phyloP scores from a whole-genome alignment of 768 basidiomycete species.

The Gymnopilus junonius region DNA sequence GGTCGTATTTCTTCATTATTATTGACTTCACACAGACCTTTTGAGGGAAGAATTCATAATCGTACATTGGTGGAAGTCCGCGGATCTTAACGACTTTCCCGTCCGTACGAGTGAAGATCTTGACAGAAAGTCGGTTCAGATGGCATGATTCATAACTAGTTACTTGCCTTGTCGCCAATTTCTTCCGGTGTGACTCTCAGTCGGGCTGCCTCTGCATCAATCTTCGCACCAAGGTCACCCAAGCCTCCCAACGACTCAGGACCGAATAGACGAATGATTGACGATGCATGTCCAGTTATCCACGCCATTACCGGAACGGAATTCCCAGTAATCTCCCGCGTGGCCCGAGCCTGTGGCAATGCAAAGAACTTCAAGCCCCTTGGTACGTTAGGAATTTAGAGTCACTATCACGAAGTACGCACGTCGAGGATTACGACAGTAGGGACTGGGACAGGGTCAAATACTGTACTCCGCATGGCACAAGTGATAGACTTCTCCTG shows the following conservation, averaged over 20 bases:
- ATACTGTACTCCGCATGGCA: slow-evolving; percentile 4
- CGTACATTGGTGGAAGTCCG: slow-evolving; percentile 18
- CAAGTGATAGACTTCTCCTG: slow-evolving; percentile 5
- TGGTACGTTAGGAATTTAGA: neutral
- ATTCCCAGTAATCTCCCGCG: slow-evolving; percentile 8
- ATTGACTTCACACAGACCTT: neutral
- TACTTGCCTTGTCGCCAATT: slow-evolving; percentile 10
- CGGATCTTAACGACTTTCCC: slow-evolving; percentile 10
- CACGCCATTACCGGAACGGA: slow-evolving; percentile 10
- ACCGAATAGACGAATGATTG: slow-evolving; percentile 6
- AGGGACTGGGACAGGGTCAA: slow-evolving; percentile 13
- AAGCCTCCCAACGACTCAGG: slow-evolving; percentile 11
- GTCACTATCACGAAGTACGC: neutral
- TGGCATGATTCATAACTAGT: neutral
- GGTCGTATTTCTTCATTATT: neutral
- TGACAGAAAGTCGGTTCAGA: neutral
- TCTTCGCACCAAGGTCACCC: slow-evolving; percentile 8
- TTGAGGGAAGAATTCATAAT: slow-evolving; percentile 22
- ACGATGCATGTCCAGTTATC: slow-evolving; percentile 3
- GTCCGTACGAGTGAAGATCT: slow-evolving; percentile 8
- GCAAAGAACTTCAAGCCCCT: slow-evolving; percentile 6
- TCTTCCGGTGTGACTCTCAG: neutral
- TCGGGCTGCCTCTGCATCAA: slow-evolving; percentile 8
- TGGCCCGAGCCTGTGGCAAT: slow-evolving; percentile 3
- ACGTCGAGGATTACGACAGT: slow-evolving; percentile 15